Evolutionary conservation across 1,139 yeast species (phyloP).

Genomic region (Fermentozyma sake): DNA sequence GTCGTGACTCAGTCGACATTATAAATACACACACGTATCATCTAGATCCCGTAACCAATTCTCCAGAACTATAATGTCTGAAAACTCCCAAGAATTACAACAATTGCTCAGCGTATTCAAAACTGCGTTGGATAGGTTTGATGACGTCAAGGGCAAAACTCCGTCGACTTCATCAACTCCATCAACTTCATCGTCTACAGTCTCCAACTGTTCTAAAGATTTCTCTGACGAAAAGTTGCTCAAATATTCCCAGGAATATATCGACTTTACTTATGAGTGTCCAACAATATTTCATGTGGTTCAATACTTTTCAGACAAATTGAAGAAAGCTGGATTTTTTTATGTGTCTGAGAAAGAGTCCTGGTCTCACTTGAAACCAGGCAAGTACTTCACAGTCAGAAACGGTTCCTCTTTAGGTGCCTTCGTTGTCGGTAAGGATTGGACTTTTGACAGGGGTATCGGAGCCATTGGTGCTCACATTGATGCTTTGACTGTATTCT

Average conservation of each 20-base stretch:
- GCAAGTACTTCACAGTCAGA: conserved; percentile 53
- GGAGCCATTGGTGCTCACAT: conserved; percentile 60
- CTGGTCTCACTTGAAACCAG: conserved; percentile 39
- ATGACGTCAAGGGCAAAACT: too few relatives aligned
- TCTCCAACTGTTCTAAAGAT: too few relatives aligned
- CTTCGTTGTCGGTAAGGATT: conserved; percentile 51
- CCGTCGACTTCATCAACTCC: too few relatives aligned
- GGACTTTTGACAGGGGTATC: conserved; percentile 54
- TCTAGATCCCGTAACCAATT: too few relatives aligned
- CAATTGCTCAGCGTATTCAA: too few relatives aligned
- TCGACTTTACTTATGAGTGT: conserved; percentile 53
- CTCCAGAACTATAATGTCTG: too few relatives aligned
- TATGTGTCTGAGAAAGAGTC: conserved; percentile 48
- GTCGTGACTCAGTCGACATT: too few relatives aligned
- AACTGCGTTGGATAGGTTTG: too few relatives aligned
- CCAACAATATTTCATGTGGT: conserved; percentile 66
- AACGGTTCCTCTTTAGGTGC: conserved; percentile 55
- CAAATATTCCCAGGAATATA: conserved; percentile 44
- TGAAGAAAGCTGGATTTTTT: conserved; percentile 48
- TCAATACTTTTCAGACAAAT: conserved; percentile 33
- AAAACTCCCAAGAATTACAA: too few relatives aligned
- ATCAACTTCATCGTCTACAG: too few relatives aligned
- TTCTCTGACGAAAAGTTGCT: conserved; percentile 17
- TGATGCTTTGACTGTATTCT: conserved; percentile 53
- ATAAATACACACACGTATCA: too few relatives aligned